Conservation (phyloP, 495 filamentous ascomycete species). For the Acidomyces sp. region DNA sequence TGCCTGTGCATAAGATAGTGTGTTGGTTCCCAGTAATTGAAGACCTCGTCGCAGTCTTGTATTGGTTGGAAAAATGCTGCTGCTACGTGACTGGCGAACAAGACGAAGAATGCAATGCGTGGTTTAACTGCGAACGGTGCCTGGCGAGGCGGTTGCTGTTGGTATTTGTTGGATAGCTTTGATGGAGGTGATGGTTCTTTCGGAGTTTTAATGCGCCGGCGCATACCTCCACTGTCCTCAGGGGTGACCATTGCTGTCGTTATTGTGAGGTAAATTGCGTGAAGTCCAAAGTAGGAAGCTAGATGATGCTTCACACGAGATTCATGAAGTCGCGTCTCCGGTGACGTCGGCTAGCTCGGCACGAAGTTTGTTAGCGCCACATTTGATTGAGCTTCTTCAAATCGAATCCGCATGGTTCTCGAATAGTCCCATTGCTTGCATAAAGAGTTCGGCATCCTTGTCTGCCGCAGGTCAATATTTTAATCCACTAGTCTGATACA, state of each 20-base stretch:
- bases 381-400: no score
- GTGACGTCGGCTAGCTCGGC: no score
- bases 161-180: background rate
- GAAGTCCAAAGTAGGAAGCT: no score
- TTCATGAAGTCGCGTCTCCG: background rate
- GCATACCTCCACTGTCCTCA: background rate
- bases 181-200: background rate
- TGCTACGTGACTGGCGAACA: conserved; percentile 55
- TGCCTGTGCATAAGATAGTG: conserved; percentile 91
- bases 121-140: conserved; percentile 50
- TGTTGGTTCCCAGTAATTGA: conserved; percentile 98
- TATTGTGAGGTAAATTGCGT: background rate
- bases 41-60: conserved; percentile 97
- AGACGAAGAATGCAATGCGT: conserved; percentile 63
- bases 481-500: background rate
- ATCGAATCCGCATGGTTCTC: no score
- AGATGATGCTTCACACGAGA: background rate
- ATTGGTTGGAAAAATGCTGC: conserved; percentile 82
- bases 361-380: no score
- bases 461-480: no score
- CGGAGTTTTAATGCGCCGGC: conserved; percentile 5
- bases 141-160: background rate
- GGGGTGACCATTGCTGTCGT: background rate
- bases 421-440: no score
- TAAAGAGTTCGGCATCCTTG: no score